Evolutionary conservation across 2,329 filamentous ascomycete genomes (phyloP).

Genomic region (Epichloe typhina): DNA sequence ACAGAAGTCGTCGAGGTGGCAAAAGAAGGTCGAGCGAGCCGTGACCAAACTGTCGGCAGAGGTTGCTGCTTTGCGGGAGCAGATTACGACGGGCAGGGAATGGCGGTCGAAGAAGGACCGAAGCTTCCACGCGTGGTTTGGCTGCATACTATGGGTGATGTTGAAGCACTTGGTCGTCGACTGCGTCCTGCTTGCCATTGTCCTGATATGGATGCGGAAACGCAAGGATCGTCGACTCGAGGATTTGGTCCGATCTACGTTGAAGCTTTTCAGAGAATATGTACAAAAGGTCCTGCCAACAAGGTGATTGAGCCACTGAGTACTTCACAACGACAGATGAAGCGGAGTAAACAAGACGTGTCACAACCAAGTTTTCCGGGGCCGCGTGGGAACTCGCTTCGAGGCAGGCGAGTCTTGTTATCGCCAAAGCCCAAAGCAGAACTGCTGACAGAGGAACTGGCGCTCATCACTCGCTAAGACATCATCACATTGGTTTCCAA

Average conservation of each 20-base stretch:
- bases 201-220: constrained; percentile 60
- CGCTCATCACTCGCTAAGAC: no score
- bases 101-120: constrained; percentile 53
- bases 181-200: constrained; percentile 46
- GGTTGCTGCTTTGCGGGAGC: constrained; percentile 81
- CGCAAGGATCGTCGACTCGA: constrained; percentile 60
- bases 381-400: neutral
- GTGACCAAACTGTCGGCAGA: constrained; percentile 85
- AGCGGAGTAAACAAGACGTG: neutral
- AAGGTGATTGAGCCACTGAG: constrained; percentile 22
- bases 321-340: neutral
- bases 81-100: constrained; percentile 66
- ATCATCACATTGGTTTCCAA: no score
- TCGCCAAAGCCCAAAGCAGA: no score
- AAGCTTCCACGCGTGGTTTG: constrained; percentile 54
- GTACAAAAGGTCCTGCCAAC: constrained; percentile 44
- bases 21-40: constrained; percentile 69
- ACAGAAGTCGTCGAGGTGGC: constrained; percentile 50
- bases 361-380: neutral
- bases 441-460: no score
- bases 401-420: no score
- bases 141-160: constrained; percentile 55
- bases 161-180: constrained; percentile 67
- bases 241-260: constrained; percentile 54
- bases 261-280: constrained; percentile 46